Evolutionary conservation across 2,329 filamentous ascomycete genomes (phyloP).

Genomic region (Botrytis cinerea): DNA sequence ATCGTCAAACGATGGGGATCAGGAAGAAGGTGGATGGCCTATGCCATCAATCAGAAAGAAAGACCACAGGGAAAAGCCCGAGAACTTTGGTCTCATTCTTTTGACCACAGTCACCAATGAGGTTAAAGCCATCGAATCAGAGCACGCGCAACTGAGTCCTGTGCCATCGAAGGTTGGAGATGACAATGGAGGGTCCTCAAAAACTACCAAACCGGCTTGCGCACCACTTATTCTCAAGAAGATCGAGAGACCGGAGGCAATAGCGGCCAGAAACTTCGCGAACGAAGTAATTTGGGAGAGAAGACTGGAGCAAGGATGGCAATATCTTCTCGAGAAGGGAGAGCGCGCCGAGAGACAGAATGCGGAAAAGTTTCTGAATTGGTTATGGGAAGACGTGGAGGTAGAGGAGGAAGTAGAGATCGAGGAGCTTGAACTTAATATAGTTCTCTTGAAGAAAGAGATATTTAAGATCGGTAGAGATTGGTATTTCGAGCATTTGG

Average conservation of each 20-base stretch:
- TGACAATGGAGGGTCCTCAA: not conserved
- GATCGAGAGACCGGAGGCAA: not conserved
- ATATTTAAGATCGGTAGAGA: not conserved
- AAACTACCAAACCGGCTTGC: not conserved
- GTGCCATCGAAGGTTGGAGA: not conserved
- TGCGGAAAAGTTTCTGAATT: not conserved
- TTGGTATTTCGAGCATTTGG: constrained; percentile 14
- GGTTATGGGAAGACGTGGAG: constrained; percentile 5
- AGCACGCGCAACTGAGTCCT: not conserved
- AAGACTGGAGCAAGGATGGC: constrained; percentile 30
- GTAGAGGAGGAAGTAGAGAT: constrained; percentile 9
- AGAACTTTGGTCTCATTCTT: not conserved
- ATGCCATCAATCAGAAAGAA: not conserved
- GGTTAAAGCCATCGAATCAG: not conserved
- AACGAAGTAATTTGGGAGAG: constrained; percentile 26
- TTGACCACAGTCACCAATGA: not conserved
- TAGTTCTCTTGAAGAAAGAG: not conserved
- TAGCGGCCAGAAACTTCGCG: constrained; percentile 28
- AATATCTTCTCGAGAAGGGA: constrained; percentile 7
- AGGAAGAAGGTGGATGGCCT: not conserved
- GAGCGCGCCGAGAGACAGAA: not conserved
- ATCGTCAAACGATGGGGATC: not conserved
- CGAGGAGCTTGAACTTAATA: not conserved
- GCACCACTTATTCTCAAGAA: not conserved
- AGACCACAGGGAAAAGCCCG: rapidly evolving